Percentiles rank a stretch among this genome's conserved stretches.
These are phyloP conservation scores for Didymella lethalis DNA, from an alignment of 2,329 filamentous ascomycete genomes.

Conservation along the genomic window DNA sequence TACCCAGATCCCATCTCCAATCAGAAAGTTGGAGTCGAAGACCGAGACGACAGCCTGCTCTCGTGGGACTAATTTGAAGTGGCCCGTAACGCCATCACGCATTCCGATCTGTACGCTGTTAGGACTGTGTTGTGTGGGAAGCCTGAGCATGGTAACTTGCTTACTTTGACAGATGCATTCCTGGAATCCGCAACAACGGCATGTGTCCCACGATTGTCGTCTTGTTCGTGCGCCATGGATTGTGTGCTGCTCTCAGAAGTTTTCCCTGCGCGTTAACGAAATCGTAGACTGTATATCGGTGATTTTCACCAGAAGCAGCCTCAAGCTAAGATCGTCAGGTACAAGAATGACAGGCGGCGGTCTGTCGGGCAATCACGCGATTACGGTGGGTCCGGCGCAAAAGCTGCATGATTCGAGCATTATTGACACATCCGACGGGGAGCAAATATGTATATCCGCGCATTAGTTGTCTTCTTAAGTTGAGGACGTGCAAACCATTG, in stretches of 20 bases:
- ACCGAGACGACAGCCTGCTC: conserved; percentile 5
- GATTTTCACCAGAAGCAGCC: not conserved
- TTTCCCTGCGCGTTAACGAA: not conserved
- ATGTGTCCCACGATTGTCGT: conserved; percentile 1
- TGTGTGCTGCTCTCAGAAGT: not conserved
- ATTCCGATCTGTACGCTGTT: not conserved
- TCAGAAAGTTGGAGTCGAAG: conserved; percentile 4
- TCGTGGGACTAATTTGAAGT: conserved; percentile 1
- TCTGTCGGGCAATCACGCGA: conserved; percentile 9
- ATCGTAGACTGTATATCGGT: not conserved
- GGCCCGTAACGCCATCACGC: conserved; percentile 1
- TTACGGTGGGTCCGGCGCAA: not conserved
- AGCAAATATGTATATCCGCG: not conserved
- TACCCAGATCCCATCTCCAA: conserved; percentile 7
- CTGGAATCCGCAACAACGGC: conserved; percentile 4
- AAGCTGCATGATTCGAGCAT: not conserved
- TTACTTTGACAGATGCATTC: conserved; percentile 1
- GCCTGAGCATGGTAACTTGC: too few relatives aligned
- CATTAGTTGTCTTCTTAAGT: not conserved
- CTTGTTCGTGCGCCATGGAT: not conserved
- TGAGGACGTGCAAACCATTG: not conserved
- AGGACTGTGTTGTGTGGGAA: not conserved
- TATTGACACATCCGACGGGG: not conserved
- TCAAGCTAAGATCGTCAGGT: not conserved
- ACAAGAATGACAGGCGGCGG: not conserved